phyloP scores from a whole-genome alignment of 1,284 basidiomycete genomes.

The Pyrrhoderma noxium region DNA sequence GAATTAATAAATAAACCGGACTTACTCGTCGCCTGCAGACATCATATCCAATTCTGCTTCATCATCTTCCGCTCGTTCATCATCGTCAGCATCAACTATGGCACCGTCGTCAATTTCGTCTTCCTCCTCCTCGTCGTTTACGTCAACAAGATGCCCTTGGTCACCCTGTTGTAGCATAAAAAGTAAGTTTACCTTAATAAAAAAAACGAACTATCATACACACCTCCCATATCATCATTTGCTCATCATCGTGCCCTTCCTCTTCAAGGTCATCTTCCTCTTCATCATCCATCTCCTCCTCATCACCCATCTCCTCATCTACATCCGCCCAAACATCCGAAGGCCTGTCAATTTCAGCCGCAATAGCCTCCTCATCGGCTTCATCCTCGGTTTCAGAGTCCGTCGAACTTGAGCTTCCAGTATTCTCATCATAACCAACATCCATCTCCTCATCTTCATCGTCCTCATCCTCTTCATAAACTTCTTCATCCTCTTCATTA shows the following conservation, averaged over 20 bases:
- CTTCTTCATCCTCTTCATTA: constrained; percentile 58
- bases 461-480: constrained; percentile 65
- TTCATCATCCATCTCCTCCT: constrained; percentile 44
- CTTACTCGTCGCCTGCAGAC: constrained; percentile 63
- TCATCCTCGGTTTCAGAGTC: constrained; percentile 62
- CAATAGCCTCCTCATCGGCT: constrained; percentile 34
- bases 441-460: constrained; percentile 78
- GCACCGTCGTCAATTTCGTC: constrained; percentile 45
- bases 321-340: constrained; percentile 41
- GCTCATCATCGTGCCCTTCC: constrained; percentile 42
- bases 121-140: constrained; percentile 44
- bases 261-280: constrained; percentile 48
- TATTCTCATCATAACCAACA: constrained; percentile 80
- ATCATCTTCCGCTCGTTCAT: constrained; percentile 42
- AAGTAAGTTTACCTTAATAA: not conserved
- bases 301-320: constrained; percentile 52
- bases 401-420: constrained; percentile 73
- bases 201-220: constrained; percentile 20
- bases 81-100: constrained; percentile 29
- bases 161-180: constrained; percentile 51
- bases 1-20: constrained; percentile 25
- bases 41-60: constrained; percentile 56
- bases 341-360: constrained; percentile 24
- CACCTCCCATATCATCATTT: constrained; percentile 68
- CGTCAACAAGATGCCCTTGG: constrained; percentile 32